Base-by-base conservation (phyloP, 306 rosid species). In the Gastrolobium villosum region DNA sequence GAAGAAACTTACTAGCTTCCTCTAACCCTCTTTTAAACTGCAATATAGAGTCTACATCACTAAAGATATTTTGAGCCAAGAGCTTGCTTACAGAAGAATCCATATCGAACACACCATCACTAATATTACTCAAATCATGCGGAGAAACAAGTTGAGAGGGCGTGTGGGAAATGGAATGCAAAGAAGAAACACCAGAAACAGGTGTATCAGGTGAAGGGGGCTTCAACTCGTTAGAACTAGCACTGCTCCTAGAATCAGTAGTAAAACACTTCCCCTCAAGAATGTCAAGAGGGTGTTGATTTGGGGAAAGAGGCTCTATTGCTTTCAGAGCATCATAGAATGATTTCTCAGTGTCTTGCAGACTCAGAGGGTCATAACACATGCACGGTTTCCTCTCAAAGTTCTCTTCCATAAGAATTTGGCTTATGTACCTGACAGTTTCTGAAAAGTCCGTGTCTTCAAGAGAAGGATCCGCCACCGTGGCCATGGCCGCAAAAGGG, bases 1-100 rank as follows among this genome's bases (percentile, higher is more conserved):
- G 97, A 79, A 93, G 97, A 89, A 93, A 93, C 84, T 89, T 91
- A 11, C 95, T 93, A 46, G 97, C 98, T 79, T 93, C 97, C 92
- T 93, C 98, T 40, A 91, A 72, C 40, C 98, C 98, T 83, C 85
- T 89, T 54, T 60, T 84, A 75, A 91, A 93, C 80, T 89, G 97
- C 79, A 81, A 83, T 52, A 91, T 77, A 46, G 97, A 91, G 26
- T 86, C 86, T 52, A 74, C 89, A 66, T 89, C 86, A 48, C 86
- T 85, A 45, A 85, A 93, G 55, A 91, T 86, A 81, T 88, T 93
- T 56, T 84, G 90, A 70, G 93, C 89, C 85, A 89, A 62, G 49
- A 89, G 79, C 79, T 88, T 86, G 41, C 75, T 72, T 2, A 67
- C 80, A 46, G 89, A 71, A 78, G 87, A 82, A 79, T 79, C 88